Conservation (phyloP, 2,329 filamentous ascomycete genomes). For the Hymenoscyphus fructigenus region DNA sequence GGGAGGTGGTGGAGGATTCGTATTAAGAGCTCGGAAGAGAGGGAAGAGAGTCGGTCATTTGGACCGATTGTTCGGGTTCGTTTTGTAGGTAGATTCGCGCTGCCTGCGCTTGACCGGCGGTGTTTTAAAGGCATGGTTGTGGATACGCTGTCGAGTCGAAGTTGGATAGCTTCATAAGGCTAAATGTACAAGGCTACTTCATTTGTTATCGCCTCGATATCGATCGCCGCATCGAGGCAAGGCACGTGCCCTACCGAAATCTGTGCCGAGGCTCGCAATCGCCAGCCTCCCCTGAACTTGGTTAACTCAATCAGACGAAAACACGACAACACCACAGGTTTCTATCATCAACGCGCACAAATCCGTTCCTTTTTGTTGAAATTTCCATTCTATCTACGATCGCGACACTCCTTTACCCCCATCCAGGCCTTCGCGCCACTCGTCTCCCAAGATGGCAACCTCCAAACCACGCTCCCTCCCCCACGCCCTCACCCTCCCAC, state of each 20-base stretch:
- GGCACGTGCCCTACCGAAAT: background rate
- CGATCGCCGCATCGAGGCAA: constrained; percentile 2
- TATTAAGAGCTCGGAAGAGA: constrained; percentile 87
- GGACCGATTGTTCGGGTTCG: constrained; percentile 22
- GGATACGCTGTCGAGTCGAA: background rate
- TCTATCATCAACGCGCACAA: background rate
- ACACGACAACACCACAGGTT: constrained; percentile 2
- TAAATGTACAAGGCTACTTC: background rate
- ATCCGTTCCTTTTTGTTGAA: background rate
- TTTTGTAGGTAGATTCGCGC: constrained; percentile 19
- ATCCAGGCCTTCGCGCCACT: constrained; percentile 9
- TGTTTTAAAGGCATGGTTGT: constrained; percentile 25
- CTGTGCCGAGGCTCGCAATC: constrained; percentile 4
- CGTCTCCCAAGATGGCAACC: constrained; percentile 12
- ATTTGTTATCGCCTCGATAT: constrained; percentile 7
- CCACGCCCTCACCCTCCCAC: constrained; percentile 56
- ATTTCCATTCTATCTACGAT: background rate
- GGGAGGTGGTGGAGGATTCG: constrained; percentile 79
- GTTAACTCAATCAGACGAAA: background rate
- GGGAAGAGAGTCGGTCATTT: constrained; percentile 63
- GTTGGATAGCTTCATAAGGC: background rate
- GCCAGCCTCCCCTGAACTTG: constrained; percentile 8
- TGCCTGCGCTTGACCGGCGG: constrained; percentile 24
- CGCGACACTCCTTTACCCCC: background rate
- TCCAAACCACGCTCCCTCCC: constrained; percentile 34